Percentiles rank a stretch among this genome's conserved stretches.
Conservation (phyloP, 2,329 filamentous ascomycete species). For the Magnaporthiopsis poae region DNA sequence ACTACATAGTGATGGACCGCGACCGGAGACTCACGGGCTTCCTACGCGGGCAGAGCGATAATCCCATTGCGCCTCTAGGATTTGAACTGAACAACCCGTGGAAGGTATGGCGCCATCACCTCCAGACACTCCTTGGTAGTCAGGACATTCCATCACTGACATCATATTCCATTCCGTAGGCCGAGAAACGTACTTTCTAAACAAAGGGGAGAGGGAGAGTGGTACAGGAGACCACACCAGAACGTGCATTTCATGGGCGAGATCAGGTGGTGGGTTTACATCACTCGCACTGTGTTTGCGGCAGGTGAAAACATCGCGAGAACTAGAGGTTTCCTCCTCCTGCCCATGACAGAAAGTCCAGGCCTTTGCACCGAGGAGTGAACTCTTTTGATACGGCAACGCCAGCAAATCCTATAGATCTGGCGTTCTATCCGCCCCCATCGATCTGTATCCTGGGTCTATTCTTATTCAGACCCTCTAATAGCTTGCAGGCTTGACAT, state of each 20-base stretch:
- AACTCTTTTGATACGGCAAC: not conserved
- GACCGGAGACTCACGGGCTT: constrained; percentile 51
- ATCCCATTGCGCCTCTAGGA: constrained; percentile 43
- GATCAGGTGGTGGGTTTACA: not conserved
- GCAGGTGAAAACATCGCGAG: not conserved
- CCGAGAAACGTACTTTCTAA: constrained; percentile 40
- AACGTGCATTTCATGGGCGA: constrained; percentile 1
- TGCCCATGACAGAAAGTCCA: not conserved
- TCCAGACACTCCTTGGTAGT: not conserved
- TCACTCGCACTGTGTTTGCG: not conserved
- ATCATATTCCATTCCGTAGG: constrained; percentile 23
- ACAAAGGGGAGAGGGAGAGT: not conserved
- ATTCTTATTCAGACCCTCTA: constrained; percentile 85
- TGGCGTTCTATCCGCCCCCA: constrained; percentile 22
- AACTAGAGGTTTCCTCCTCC: not conserved
- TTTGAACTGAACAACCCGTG: constrained; percentile 56
- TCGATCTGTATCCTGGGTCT: constrained; percentile 44
- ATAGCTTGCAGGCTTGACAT: constrained; percentile 84
- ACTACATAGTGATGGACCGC: constrained; percentile 52
- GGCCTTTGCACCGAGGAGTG: not conserved
- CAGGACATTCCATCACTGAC: constrained; percentile 7
- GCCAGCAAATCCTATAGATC: not conserved
- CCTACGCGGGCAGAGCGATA: constrained; percentile 48
- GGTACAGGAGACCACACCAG: constrained; percentile 22
- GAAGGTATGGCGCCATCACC: constrained; percentile 39